phyloP scores from a whole-genome alignment of 805 yeast species.

The Metschnikowia borealis region DNA sequence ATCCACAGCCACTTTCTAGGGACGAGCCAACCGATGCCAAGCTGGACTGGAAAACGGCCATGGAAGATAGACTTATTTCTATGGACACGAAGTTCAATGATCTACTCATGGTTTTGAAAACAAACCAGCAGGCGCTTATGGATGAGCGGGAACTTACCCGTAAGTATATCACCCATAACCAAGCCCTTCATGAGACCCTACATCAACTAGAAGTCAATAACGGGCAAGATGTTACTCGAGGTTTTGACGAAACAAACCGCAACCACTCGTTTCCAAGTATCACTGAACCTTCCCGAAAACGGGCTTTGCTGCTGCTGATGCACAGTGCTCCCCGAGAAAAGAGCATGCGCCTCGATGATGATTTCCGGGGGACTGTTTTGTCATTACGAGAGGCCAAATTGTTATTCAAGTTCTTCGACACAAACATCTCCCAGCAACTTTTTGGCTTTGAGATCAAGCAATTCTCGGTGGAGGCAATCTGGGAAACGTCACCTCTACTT shows the following conservation, averaged over 20 bases:
- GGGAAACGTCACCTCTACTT: constrained; percentile 55
- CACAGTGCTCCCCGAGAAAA: neutral
- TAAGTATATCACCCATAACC: neutral
- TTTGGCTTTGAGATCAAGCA: constrained; percentile 60
- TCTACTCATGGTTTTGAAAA: constrained; percentile 29
- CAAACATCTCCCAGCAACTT: constrained; percentile 56
- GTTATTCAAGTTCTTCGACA: constrained; percentile 49
- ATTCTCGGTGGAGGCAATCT: constrained; percentile 45
- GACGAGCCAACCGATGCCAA: neutral
- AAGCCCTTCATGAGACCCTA: constrained; percentile 1
- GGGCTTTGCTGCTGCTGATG: neutral
- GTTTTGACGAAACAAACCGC: neutral
- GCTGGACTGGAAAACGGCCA: constrained; percentile 29
- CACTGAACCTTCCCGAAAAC: neutral
- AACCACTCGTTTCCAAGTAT: neutral
- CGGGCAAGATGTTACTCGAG: neutral
- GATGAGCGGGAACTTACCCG: constrained; percentile 18
- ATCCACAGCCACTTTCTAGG: neutral
- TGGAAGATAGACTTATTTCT: constrained; percentile 32
- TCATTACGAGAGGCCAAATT: constrained; percentile 41
- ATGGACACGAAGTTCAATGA: constrained; percentile 38
- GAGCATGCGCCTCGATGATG: constrained; percentile 14
- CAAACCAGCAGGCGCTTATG: constrained; percentile 28
- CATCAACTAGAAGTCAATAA: neutral
- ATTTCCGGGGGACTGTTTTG: constrained; percentile 37